Conservation (phyloP, 2,329 filamentous ascomycete genomes). For the Epichloe festucae region DNA sequence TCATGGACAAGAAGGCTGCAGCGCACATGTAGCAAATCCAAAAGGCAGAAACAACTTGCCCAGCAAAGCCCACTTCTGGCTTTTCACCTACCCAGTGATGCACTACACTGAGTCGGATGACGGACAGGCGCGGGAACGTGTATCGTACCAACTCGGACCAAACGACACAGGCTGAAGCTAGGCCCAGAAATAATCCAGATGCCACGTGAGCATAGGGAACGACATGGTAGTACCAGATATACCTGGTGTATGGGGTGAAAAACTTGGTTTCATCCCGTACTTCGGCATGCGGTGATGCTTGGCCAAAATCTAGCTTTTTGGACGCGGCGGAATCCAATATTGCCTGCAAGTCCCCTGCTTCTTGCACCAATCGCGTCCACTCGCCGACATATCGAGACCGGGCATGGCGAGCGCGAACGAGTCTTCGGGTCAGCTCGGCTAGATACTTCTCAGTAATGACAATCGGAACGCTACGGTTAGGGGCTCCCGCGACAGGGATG, state of each 20-base stretch:
- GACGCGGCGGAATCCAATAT: slow-evolving; percentile 76
- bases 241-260: slow-evolving; percentile 70
- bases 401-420: slow-evolving; percentile 71
- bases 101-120: slow-evolving; percentile 54
- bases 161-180: slow-evolving; percentile 71
- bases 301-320: slow-evolving; percentile 64
- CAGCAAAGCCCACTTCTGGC: slow-evolving; percentile 70
- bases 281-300: slow-evolving; percentile 40
- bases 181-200: slow-evolving; percentile 53
- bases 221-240: slow-evolving; percentile 61
- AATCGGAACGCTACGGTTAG: slow-evolving; percentile 47
- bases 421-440: slow-evolving; percentile 72
- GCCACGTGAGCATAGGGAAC: slow-evolving; percentile 55
- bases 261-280: slow-evolving; percentile 43
- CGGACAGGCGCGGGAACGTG: slow-evolving; percentile 63
- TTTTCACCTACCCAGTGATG: slow-evolving; percentile 60
- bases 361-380: slow-evolving; percentile 68
- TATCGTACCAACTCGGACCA: slow-evolving; percentile 90
- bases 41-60: slow-evolving; percentile 68
- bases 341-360: slow-evolving; percentile 62
- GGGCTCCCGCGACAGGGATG: slow-evolving; percentile 28
- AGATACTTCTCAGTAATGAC: slow-evolving; percentile 90
- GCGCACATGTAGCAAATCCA: slow-evolving; percentile 97
- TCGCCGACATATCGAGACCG: slow-evolving; percentile 72
- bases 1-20: slow-evolving; percentile 75